Evolutionary conservation across 331 rosid genomes (phyloP), one percentile per base, ranked within the genome.

Genomic region (Saraca asoca): DNA sequence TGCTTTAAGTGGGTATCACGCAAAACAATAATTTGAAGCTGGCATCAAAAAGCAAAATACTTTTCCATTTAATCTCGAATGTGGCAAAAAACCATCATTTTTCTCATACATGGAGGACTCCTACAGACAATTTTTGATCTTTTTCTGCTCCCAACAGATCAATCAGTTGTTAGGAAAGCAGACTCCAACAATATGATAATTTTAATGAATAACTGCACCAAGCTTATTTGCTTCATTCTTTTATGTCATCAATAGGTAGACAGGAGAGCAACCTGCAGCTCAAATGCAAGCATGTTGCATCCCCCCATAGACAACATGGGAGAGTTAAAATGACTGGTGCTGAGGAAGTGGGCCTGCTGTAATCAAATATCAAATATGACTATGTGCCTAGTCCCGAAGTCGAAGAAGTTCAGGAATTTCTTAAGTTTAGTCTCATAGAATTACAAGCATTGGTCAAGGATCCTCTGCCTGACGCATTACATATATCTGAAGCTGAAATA

Each of bases 391-490:
- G 79, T 67, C 15, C 77, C 63, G 87, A 83, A 53, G 89, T 83
- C 43, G 61, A 53, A 15, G 78, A 64, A 70, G 82, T 78, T 14
- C 88, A 55, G 56, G 83, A 88, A 75, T 85, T 95, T 58, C 88
- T 94, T 39, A 83, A 45, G 78, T 78, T 86, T 61, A 90, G 99
- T 76, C 62, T 75, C 60, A 53, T 62, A 52, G 95, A 88, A 75
- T 62, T 94, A 66, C 72, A 64, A 58, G 82, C 82, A 16, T 58
- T 60, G 72, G 91, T 90, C 54, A 81, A 62, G 7, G 97, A 94
- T 71, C 97, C 97, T 58, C 95, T 94, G 81, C 92, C 92, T 3
- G 85, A 75, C 54, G 87, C 88, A 5, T 69, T 90, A 61, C 81
- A 12, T 8, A 43, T 34, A n/a, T 76, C 97, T 20, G 89, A 80